Evolutionary conservation across 2,329 filamentous ascomycete species (phyloP), one percentile per base, ranked within the genome.

Genomic region (Elsinoe fawcettii): DNA sequence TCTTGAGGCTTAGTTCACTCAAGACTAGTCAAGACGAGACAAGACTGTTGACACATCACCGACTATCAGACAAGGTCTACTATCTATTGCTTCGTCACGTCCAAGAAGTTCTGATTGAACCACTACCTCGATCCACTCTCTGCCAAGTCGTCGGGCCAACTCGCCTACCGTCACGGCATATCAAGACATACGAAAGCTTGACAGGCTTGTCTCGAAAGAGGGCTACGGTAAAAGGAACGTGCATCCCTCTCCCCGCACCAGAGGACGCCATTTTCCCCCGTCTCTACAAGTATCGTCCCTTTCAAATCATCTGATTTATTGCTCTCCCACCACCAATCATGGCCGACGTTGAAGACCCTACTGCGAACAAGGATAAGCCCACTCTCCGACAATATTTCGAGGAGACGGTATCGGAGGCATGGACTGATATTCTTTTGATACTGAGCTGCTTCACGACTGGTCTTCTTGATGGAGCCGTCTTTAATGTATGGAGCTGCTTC

Each of bases 401-500:
- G 1, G 65, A 63, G n/a, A 75, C 86, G 57, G 74, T 89, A 56
- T 76, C 74, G 59, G 81, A 83, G 25, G 75, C 80, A 44, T 80
- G 83, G 77, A 81, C 83, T 12, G 87, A 92, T 65, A 61, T 87
- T 1, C 74, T 89, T 18, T 76, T 92, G 37, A 74, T 92, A 3
- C 73, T 82, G 25, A 89, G 86, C 71, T 91, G 90, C 68, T 73
- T 88, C 61, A 85, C 90, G 66, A 91, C 88, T 0, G 88, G 88
- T 3, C 74, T 92, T 9, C 78, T 90, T 6, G 88, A 92, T 71
- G 88, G 85, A 70, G 83, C 86, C 2, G 83, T 86, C 2, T 86
- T 88, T 47, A 85, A 84, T 58, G 86, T 86, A 41, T 91, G 86
- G 84, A 86, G 87, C 11, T 85, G 85, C 2, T 92, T 92, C 64